Evolutionary conservation across 192 early-diverging fungal genomes (phyloP), one percentile per base, ranked within the genome.

Genomic region (Glomus cerebriforme): DNA sequence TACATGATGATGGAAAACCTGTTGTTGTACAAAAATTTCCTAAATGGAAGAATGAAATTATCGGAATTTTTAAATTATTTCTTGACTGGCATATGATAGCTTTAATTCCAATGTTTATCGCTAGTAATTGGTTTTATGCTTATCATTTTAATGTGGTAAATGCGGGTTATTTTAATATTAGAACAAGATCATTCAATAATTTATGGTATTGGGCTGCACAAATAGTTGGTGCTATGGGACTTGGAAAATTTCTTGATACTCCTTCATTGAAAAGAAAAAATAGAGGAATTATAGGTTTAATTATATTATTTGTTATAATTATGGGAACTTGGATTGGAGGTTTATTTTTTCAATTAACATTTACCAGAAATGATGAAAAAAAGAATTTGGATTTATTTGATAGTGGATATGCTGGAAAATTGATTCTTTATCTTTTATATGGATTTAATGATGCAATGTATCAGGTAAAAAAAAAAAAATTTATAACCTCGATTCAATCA

Each of bases 401-500:
- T 26, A 65, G 65, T 13, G 79, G 79, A 13, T 91, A 89, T 73
- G 85, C 85, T 27, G 90, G 90, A 29, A 84, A 90, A 2, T 84
- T 92, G 47, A 82, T 94, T 79, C 79, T 93, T 43, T 97, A 95
- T 79, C 80, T 93, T 71, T 79, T 90, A 68, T 95, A 92, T 82
- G 95, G 95, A 47, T 43, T 93, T 6, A 88, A 86, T 78, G 95
- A 97, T 81, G 92, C 95, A 37, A 88, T 95, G 75, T 95, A 91
- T 87, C 95, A 97, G 86, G 83, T 82, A 59, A 81, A 73, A 69
- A 67, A 54, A 34, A 17, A 78, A 1, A 6, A 63, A 19, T 27
- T 26, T n/a, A n/a, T 8, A 63, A 17, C n/a, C n/a, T n/a, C n/a
- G n/a, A n/a, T n/a, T n/a, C n/a, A 13, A 62, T 31, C 12, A 19